Evolutionary conservation across 2,329 filamentous ascomycete genomes (phyloP).

Genomic region (Lecanicillium sp.): DNA sequence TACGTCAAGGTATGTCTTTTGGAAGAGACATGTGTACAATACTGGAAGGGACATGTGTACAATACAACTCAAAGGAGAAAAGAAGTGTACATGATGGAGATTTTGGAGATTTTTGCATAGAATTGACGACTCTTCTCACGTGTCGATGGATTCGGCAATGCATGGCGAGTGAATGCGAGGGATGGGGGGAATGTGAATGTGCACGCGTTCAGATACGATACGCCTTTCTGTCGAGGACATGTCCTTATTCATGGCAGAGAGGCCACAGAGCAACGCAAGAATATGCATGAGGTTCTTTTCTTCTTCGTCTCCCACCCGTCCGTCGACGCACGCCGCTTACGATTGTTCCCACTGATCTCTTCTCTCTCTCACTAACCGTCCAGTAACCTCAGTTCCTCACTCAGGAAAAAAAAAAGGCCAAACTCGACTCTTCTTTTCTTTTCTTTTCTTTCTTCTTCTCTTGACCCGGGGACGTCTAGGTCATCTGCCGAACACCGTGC

Average conservation of each 20-base stretch:
- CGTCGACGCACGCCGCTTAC: too few relatives aligned
- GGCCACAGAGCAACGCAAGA: conserved; percentile 59
- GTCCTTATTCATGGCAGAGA: conserved; percentile 42
- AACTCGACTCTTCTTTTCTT: too few relatives aligned
- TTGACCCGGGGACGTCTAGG: too few relatives aligned
- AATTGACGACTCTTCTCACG: conserved; percentile 14
- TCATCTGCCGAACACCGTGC: too few relatives aligned
- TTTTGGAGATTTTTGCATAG: conserved; percentile 9
- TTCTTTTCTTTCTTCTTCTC: too few relatives aligned
- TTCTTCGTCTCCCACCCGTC: neutral
- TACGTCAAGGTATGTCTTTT: too few relatives aligned
- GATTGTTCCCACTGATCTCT: too few relatives aligned
- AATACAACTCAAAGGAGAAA: neutral
- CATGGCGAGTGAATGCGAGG: conserved; percentile 19
- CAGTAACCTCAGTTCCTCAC: too few relatives aligned
- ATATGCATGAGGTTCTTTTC: conserved; percentile 24
- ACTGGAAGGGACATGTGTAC: neutral
- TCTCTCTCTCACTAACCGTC: too few relatives aligned
- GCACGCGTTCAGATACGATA: conserved; percentile 59
- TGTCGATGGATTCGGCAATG: conserved; percentile 19
- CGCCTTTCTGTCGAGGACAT: conserved; percentile 44
- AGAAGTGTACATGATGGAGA: conserved; percentile 9
- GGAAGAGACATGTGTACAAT: neutral
- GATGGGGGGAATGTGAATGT: neutral
- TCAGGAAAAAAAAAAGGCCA: too few relatives aligned